These are phyloP conservation scores for Dioscorea alata DNA, from an alignment of 106 monocot species.

Conservation along the genomic window DNA sequence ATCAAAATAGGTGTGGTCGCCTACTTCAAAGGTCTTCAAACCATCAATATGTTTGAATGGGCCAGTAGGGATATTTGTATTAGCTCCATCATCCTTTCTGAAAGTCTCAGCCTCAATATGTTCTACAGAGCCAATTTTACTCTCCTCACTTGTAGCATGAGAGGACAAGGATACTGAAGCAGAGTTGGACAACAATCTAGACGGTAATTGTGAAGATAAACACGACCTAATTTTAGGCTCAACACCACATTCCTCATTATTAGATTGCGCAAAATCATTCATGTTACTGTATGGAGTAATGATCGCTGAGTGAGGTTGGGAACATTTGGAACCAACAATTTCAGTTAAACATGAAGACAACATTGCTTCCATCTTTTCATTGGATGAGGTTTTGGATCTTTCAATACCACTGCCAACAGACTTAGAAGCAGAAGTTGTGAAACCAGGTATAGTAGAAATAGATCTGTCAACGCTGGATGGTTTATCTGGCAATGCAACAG, in stretches of 20 bases:
- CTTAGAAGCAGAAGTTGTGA: constrained; percentile 15
- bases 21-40: constrained; percentile 4
- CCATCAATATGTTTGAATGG: not conserved
- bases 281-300: too few relatives aligned
- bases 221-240: constrained; percentile 3
- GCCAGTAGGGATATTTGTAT: not conserved
- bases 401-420: constrained; percentile 10
- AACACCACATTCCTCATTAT: not conserved
- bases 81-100: constrained; percentile 8
- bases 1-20: not conserved
- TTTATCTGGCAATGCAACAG: constrained; percentile 62
- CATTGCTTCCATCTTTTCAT: constrained; percentile 5
- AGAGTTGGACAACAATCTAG: not conserved
- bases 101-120: constrained; percentile 10
- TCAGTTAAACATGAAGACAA: not conserved
- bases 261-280: too few relatives aligned
- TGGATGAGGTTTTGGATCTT: not conserved
- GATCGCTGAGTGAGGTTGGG: too few relatives aligned
- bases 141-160: constrained; percentile 16
- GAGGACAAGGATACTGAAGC: not conserved
- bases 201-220: not conserved
- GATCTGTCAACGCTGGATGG: constrained; percentile 40
- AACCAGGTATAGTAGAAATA: constrained; percentile 47
- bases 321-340: too few relatives aligned
- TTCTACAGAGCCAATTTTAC: constrained; percentile 21